Conservation (phyloP, 352 stramenopile species). For the Saprolegnia diclina region DNA sequence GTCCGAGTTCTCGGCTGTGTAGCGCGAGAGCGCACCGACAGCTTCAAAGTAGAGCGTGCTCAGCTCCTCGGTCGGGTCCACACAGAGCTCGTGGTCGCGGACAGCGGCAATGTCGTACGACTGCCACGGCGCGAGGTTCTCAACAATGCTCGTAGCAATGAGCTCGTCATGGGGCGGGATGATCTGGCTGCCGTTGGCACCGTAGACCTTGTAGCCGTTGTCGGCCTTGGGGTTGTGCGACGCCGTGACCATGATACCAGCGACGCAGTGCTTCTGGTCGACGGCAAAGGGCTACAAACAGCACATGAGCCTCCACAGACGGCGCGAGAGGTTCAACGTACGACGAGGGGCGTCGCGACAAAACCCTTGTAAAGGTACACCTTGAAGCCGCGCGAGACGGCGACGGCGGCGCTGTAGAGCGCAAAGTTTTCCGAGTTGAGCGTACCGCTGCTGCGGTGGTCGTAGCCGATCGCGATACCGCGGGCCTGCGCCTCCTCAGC, state of each 20-base stretch:
- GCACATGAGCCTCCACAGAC: slow-evolving; percentile 1
- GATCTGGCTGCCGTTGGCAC: slow-evolving; percentile 95
- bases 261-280: slow-evolving; percentile 67
- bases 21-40: slow-evolving; percentile 48
- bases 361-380: slow-evolving; percentile 89
- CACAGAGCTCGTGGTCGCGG: slow-evolving; percentile 39
- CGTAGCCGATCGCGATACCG: slow-evolving; percentile 87
- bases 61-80: slow-evolving; percentile 66
- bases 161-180: slow-evolving; percentile 92
- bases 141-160: slow-evolving; percentile 88
- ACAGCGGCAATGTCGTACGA: slow-evolving; percentile 47
- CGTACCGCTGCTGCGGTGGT: slow-evolving; percentile 72
- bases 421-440: slow-evolving; percentile 88
- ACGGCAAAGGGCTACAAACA: slow-evolving; percentile 60
- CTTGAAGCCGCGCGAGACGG: slow-evolving; percentile 71
- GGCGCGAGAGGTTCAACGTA: slow-evolving; percentile 28
- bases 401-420: slow-evolving; percentile 76
- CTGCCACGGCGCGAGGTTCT: slow-evolving; percentile 87
- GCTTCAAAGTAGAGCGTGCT: slow-evolving; percentile 60
- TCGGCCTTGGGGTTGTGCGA: slow-evolving; percentile 98
- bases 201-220: slow-evolving; percentile 98
- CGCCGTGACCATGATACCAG: slow-evolving; percentile 92
- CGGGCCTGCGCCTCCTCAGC: slow-evolving; percentile 54
- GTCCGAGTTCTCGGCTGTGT: slow-evolving; percentile 51
- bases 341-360: slow-evolving; percentile 94